Conservation (phyloP, 257 asterid genomes). For the Dorcoceras hygrometricum region DNA sequence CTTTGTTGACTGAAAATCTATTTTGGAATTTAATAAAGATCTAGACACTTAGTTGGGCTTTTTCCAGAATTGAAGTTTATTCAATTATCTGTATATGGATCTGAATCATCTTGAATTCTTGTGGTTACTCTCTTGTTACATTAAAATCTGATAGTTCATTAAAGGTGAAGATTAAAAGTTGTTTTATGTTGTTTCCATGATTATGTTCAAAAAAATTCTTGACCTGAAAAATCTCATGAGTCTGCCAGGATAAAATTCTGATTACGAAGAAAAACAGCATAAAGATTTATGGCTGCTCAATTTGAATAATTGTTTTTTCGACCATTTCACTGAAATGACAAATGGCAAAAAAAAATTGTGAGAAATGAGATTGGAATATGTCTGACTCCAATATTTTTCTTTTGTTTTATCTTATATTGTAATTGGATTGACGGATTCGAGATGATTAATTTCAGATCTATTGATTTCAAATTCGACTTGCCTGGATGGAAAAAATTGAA, state of each 20-base stretch:
- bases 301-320: neutral
- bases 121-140: constrained; percentile 11
- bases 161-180: neutral
- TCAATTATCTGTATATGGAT: constrained; percentile 20
- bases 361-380: constrained; percentile 12
- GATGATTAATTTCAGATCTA: no score
- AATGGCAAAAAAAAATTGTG: neutral
- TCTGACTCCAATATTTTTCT: neutral
- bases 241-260: neutral
- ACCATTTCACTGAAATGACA: constrained; percentile 3
- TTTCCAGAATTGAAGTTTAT: constrained; percentile 12
- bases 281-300: neutral
- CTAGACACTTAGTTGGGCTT: constrained; percentile 4
- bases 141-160: neutral
- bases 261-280: neutral
- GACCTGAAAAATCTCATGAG: constrained; percentile 7
- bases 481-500: no score
- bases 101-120: constrained; percentile 22
- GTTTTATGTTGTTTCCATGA: neutral
- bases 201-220: constrained; percentile 9
- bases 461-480: no score
- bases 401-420: no score
- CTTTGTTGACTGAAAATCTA: constrained; percentile 15
- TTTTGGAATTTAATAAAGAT: constrained; percentile 21
- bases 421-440: no score